Evolutionary conservation across 129 eudicot genomes (phyloP), one percentile per base, ranked within the genome.

Genomic region (Flaveria sonorensis): DNA sequence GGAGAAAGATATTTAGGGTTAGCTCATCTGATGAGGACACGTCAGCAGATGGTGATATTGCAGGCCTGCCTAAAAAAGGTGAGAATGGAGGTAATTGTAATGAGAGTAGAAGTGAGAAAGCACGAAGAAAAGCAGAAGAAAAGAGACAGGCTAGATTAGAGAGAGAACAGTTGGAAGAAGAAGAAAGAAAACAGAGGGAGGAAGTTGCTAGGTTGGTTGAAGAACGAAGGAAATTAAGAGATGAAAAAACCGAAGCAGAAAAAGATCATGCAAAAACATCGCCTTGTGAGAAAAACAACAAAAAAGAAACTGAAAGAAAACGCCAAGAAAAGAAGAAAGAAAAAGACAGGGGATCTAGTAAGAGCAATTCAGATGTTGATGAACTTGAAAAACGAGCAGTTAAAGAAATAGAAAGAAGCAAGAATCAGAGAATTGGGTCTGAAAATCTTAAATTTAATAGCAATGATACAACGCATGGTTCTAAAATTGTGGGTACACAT

Each of bases 91-190:
- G 68, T 10, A 88, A 76, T 80, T 79, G 86, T 81, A 90, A 78
- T 16, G 97, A 93, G 80, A 93, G 91, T 72, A 87, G 82, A 90
- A 86, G 92, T 32, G 92, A 90, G 83, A 93, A 93, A 73, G 96
- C 98, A 28, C 89, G 97, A 16, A 87, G 97, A 65, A 93, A 93
- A 83, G 98, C 98, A 11, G 98, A 93, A 86, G 98, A 93, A 83
- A 93, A 89, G 81, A 82, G 98, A 50, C 96, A 83, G 45, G 98
- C 98, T 87, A 90, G 95, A 64, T 67, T 93, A 79, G 96, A 89
- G 83, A 93, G 77, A 79, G 97, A 93, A 61, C 89, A 85, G 28
- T 67, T 86, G 83, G 98, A 93, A 73, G 98, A 90, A 83, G 98
- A 93, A 70, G 98, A 93, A 73, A 85, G 96, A 77, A 93, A 90